Base-by-base conservation (phyloP, 2,329 filamentous ascomycete species). In the Aureobasidium sp. region DNA sequence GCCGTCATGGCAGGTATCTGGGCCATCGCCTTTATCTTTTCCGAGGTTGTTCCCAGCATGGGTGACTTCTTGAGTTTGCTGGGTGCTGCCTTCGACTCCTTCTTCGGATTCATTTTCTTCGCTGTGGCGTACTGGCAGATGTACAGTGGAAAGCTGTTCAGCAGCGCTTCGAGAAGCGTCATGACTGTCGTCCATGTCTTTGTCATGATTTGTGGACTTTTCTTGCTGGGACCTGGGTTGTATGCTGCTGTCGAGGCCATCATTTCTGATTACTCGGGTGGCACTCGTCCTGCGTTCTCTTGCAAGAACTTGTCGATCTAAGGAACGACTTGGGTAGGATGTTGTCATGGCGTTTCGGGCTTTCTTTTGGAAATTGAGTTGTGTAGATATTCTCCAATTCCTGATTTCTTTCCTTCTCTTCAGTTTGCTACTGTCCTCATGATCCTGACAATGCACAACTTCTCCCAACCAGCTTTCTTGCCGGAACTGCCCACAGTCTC, bases 381-480 rank as follows among this genome's bases (percentile, higher is more conserved):
- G 52, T 55, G 17, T 53, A 43, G 52, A 43, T 43, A 4, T 43
- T 13, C 37, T 55, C 15, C 5, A 44, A 56, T 56, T 20, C n/a
- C 36, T 44, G 39, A 34, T 17, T 47, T 27, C 9, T 41, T 44
- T 47, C 29, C 36, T 34, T 39, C 20, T 59, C 20, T 59, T 61
- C 37, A 51, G 4, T 39, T n/a, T 32, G 3, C 24, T 32, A 10
- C 26, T 4, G 37, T 39, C 12, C 59, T 62, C 50, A 32, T 62
- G 32, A 96, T 89, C 72, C 92, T 84, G 68, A 97, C 79, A 69
- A 99, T 88, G 71, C 92, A 87, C 74, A 99, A 79, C 77, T 89
- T 95, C 78, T 99, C 94, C 92, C 93, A 96, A 0, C 94, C 94
- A 34, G 89, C 93, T 74, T 88, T 85, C 79, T 87, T 91, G 53